Base-by-base conservation (phyloP, 1,284 basidiomycete species). In the Ustilago lituana region DNA sequence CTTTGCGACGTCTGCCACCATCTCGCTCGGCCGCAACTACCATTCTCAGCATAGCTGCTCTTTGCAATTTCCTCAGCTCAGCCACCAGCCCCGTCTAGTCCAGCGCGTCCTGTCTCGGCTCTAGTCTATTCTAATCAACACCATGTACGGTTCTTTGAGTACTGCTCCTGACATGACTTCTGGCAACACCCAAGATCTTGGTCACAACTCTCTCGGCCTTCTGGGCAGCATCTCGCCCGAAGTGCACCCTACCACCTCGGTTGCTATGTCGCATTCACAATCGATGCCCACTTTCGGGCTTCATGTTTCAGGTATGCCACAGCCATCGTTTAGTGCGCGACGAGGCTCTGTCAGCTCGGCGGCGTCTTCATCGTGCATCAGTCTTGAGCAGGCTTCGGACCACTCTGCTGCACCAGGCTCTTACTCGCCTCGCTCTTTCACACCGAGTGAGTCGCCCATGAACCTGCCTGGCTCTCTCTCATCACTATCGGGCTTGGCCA, bases 401-500 rank as follows among this genome's bases (percentile, higher is more conserved):
- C 50, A 40, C 37, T 58, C 61, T 37, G 32, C 22, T 7, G 19
- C 27, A 1, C 31, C 51, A 6, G 60, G 55, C 37, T 56, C 66
- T 10, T 69, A 63, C 45, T 69, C 70, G 43, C 66, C 67, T 23
- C 60, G 66, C 31, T 61, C 70, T 32, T 62, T 61, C 33, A 70
- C 66, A 6, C 55, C 63, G 10, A 51, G 48, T 55, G 59, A 62
- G 52, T 73, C 70, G 11, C 66, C 70, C 2, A 35, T 66, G 33
- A 60, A 54, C 39, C 57, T 66, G 24, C 70, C 63, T 35, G 59
- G 70, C 26, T 52, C 56, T 10, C 44, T 73, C 12, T 59, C 65
- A 5, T 66, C 70, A 20, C 47, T 73, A 8, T 69, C 70, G 2
- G 70, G 70, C 17, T 36, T 73, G 8, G 66, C 70, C 2, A 50